Base-by-base conservation (phyloP, 75 land plant genomes). In the Cunninghamia lanceolata region DNA sequence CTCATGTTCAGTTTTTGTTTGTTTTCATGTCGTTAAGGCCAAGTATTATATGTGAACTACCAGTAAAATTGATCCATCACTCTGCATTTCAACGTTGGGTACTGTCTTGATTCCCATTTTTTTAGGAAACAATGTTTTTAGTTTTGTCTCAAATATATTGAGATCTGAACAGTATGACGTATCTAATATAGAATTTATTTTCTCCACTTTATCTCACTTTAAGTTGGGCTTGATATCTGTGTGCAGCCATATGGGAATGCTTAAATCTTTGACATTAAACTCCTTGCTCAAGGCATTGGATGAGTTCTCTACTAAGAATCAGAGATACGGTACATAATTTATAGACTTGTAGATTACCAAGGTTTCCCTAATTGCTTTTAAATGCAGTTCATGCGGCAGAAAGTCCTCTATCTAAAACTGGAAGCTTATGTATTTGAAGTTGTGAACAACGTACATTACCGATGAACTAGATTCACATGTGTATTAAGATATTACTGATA, bases 181-280 rank as follows among this genome's bases (percentile, higher is more conserved):
- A 9, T 80, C 11, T 40, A 40, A 80, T 80, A 80, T 45, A 43
- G 30, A 42, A 28, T 80, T 25, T 0, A 1, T 80, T 25, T 19
- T 43, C 30, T 76, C 43, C 39, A 34, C 43, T 80, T 43, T 16
- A 43, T 80, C 50, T 80, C 4, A 42, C n/a, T 80, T n/a, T 43
- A 1, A 43, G 25, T 11, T 80, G 28, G 82, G 32, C 30, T 43
- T 43, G 25, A 80, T 80, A 80, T 80, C 14, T 80, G 34, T 40
- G 82, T 43, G 82, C 82, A 80, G 82, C 43, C 45, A 80, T 80
- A 43, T 80, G 82, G 82, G 82, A 80, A 80, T 80, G 82, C 50
- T 80, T 14, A 80, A 80, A 43, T 80, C 82, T 50, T 28, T 80
- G 82, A 80, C 82, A 43, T 80, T 80, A n/a, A 43, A 40, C 30